phyloP scores from a whole-genome alignment of 1,284 basidiomycete genomes.

The Marasmius fiardii region DNA sequence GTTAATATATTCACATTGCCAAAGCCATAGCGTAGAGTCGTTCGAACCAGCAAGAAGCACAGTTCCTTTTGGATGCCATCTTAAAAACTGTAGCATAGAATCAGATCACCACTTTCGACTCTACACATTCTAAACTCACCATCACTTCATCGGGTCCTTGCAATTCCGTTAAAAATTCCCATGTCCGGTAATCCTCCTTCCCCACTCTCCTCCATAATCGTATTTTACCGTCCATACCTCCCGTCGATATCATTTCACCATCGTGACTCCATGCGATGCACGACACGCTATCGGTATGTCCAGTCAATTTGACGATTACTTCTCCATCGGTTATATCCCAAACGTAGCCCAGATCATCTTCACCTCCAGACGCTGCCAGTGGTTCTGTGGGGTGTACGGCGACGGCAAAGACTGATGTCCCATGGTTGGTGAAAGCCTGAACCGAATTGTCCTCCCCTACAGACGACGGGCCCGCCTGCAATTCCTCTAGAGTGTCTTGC shows the following conservation, averaged over 20 bases:
- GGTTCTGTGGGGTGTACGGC: constrained; percentile 84
- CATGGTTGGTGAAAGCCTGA: constrained; percentile 62
- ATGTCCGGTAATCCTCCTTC: constrained; percentile 69
- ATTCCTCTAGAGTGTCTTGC: constrained; percentile 37
- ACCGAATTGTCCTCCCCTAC: constrained; percentile 57
- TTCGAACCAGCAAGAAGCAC: constrained; percentile 91
- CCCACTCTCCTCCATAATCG: constrained; percentile 86
- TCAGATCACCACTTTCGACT: constrained; percentile 1
- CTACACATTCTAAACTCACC: constrained; percentile 45
- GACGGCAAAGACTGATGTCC: constrained; percentile 83
- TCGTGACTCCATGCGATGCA: constrained; percentile 80
- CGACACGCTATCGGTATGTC: constrained; percentile 92
- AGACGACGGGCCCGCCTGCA: constrained; percentile 32
- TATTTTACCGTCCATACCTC: constrained; percentile 96
- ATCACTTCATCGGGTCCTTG: constrained; percentile 95
- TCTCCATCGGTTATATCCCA: constrained; percentile 88
- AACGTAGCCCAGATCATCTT: constrained; percentile 93
- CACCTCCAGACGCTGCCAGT: constrained; percentile 88
- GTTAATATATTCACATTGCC: constrained; percentile 69
- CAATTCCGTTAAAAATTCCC: constrained; percentile 92
- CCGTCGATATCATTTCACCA: constrained; percentile 91
- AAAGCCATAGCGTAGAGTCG: constrained; percentile 96
- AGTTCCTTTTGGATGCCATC: constrained; percentile 94
- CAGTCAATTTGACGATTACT: constrained; percentile 79
- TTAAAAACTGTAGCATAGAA: constrained; percentile 65